These are phyloP conservation scores for Debaryomyces udenii DNA, from an alignment of 1,139 yeast genomes.

Conservation along the genomic window DNA sequence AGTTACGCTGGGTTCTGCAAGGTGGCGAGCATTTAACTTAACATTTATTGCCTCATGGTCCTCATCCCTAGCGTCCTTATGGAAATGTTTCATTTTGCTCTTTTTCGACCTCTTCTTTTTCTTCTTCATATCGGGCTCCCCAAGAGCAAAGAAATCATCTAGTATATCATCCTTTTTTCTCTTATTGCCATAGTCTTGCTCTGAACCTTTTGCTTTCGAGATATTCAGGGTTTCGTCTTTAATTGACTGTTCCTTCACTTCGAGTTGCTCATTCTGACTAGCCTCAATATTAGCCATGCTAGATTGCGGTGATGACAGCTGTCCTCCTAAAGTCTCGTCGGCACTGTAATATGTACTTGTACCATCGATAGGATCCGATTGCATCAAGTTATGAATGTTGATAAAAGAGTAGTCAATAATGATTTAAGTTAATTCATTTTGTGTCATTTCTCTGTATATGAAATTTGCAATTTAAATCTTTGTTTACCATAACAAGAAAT, in stretches of 20 bases:
- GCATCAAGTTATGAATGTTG: constrained; percentile 5
- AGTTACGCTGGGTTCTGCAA: neutral
- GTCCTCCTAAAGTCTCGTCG: constrained; percentile 4
- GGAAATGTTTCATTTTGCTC: neutral
- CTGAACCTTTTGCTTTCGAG: neutral
- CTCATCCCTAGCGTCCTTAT: neutral
- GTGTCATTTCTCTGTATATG: constrained; percentile 6
- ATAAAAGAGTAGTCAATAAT: neutral
- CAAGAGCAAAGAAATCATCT: constrained; percentile 38
- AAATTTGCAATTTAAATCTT: constrained; percentile 10
- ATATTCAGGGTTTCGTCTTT: neutral
- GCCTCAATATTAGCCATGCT: neutral
- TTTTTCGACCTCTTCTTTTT: constrained; percentile 24
- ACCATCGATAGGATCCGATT: constrained; percentile 8
- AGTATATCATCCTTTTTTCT: constrained; percentile 16
- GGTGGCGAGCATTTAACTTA: neutral
- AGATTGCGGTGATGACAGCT: constrained; percentile 2
- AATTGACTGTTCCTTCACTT: neutral
- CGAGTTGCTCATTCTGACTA: neutral
- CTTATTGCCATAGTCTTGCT: neutral
- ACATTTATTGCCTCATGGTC: neutral
- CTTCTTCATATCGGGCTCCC: constrained; percentile 19
- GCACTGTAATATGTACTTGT: constrained; percentile 12
- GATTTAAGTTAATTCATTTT: neutral
- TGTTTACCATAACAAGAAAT: constrained; percentile 4